Base-by-base conservation (phyloP, 139 green algal genomes). In the Asterochloris erici region DNA sequence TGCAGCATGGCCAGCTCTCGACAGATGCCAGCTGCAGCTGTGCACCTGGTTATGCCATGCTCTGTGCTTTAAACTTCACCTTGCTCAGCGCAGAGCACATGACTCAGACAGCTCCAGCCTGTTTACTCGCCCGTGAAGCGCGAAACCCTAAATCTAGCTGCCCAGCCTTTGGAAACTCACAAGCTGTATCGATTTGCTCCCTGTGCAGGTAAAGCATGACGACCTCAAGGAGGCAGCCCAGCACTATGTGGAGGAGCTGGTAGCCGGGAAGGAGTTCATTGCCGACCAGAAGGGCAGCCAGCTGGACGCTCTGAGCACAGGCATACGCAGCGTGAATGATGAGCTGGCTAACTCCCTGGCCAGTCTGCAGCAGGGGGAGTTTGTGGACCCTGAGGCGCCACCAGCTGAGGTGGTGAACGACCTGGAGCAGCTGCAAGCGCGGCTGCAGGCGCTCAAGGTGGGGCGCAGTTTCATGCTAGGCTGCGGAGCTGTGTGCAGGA, bases 281-380 rank as follows among this genome's bases (percentile, higher is more conserved):
- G 91, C 92, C 0, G 89, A 96, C 82, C 78, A 91, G 80, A 95
- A 94, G 88, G 66, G 81, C 15, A 68, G 69, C 12, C 91, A 94
- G 86, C 87, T 89, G 38, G 82, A 83, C 14, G 87, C 86, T 14
- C 88, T 96, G 54, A 74, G 88, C 47, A 71, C 82, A 61, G 87
- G 87, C 64, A 86, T 94, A 15, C 68, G 81, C 1, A 81, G 86
- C 54, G 78, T 94, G n/a, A 91, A 94, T 73, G 87, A 93, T n/a
- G 85, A 92, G 81, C 79, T 94, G n/a, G 29, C 85, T 9, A 73
- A 27, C 24, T 87, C 94, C 54, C 82, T 86, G 24, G 81, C 74
- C 24, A 87, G 79, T 26, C 83, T 94, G 27, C 79, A 88, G 74
- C n/a, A 71, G 63, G 85, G 84, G 9, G 54, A 78, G 16, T 89